Percentiles rank a stretch among this genome's conserved stretches.
These are phyloP conservation scores for Erodium chrysanthum DNA, from an alignment of 441 rosid genomes.

Conservation along the genomic window DNA sequence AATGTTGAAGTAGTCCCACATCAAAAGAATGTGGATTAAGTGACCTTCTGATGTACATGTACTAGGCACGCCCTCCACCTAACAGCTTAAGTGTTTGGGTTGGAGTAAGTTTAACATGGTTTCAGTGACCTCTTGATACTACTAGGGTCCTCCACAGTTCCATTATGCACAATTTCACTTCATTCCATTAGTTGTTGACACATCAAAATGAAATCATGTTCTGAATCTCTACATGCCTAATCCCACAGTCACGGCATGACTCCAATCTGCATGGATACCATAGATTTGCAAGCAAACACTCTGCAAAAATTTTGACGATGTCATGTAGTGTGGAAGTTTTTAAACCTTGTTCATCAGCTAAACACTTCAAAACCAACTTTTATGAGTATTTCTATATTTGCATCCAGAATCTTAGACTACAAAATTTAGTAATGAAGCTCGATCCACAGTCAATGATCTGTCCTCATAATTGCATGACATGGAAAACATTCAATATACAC, in stretches of 20 bases:
- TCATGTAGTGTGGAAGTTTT: neutral
- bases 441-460: neutral
- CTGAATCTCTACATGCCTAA: neutral
- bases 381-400: neutral
- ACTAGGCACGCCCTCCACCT: neutral
- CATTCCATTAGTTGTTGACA: conserved; percentile 6
- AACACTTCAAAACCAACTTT: neutral
- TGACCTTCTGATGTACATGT: neutral
- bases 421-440: neutral
- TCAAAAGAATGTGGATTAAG: neutral
- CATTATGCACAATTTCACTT: neutral
- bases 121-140: neutral
- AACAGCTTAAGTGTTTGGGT: neutral
- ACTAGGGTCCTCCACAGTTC: neutral
- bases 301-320: neutral
- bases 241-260: neutral
- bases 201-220: neutral
- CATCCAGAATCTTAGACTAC: neutral
- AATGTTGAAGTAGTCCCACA: neutral
- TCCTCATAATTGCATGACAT: neutral
- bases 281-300: neutral
- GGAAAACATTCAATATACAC: neutral
- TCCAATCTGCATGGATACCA: neutral
- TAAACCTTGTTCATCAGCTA: conserved; percentile 1
- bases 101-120: neutral